phyloP scores from a whole-genome alignment of 768 basidiomycete species.

The Tulasnella calospora region DNA sequence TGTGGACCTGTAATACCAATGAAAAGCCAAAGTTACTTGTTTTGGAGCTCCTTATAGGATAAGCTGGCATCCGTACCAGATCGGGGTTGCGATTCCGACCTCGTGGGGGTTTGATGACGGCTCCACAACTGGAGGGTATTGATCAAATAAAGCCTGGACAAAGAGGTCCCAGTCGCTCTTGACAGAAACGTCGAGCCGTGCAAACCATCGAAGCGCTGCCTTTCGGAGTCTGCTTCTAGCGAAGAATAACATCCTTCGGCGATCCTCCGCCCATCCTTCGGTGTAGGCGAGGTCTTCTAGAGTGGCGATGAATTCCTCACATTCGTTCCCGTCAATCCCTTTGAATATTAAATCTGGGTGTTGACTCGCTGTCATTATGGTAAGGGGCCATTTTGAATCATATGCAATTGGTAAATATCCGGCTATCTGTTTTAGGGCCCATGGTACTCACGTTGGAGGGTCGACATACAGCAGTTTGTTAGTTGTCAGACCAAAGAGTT shows the following conservation, averaged over 20 bases:
- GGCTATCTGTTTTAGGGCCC: background rate
- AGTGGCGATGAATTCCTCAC: background rate
- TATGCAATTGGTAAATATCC: too few relatives aligned
- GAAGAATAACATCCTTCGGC: background rate
- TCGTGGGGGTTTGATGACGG: background rate
- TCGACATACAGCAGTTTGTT: background rate
- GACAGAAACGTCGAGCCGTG: background rate
- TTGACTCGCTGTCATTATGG: background rate
- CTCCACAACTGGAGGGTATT: background rate
- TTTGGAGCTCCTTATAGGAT: background rate
- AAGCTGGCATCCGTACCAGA: background rate
- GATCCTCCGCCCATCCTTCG: background rate
- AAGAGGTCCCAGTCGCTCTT: background rate
- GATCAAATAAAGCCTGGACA: background rate
- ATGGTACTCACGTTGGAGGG: background rate
- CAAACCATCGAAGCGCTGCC: background rate
- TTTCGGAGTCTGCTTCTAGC: background rate
- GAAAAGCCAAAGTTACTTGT: background rate
- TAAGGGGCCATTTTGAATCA: background rate
- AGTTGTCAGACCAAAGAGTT: too few relatives aligned
- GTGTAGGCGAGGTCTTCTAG: background rate
- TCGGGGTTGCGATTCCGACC: background rate
- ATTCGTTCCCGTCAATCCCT: background rate
- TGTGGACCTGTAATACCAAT: background rate
- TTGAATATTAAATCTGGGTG: background rate